These are phyloP conservation scores for Irpex rosettiformis DNA, from an alignment of 1,284 basidiomycete species.

Conservation along the genomic window DNA sequence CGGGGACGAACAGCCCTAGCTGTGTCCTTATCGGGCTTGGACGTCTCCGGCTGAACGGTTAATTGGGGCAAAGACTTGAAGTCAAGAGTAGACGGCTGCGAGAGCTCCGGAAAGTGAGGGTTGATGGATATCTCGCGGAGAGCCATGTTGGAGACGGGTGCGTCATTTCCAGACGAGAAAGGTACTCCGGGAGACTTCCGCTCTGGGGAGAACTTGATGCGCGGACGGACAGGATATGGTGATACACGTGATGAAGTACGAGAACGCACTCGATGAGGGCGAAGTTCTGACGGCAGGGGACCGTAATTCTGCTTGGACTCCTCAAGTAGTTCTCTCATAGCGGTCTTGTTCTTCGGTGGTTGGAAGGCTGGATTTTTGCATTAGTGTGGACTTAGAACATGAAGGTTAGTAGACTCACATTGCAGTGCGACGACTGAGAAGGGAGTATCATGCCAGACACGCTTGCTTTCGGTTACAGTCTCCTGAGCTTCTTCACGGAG, in stretches of 20 bases:
- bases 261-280: constrained; percentile 54
- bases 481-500: constrained; percentile 66
- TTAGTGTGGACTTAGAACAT: background rate
- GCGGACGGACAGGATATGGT: constrained; percentile 61
- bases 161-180: constrained; percentile 18
- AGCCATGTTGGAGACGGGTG: constrained; percentile 18
- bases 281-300: constrained; percentile 66
- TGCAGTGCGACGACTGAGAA: constrained; percentile 70
- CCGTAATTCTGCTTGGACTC: constrained; percentile 69
- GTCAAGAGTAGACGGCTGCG: constrained; percentile 35
- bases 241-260: constrained; percentile 67
- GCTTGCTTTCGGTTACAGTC: constrained; percentile 64
- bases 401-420: constrained; percentile 43
- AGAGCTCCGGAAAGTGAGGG: constrained; percentile 30
- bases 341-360: constrained; percentile 58
- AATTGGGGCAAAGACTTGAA: constrained; percentile 43
- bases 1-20: constrained; percentile 45
- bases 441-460: constrained; percentile 65
- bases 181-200: constrained; percentile 25
- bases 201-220: constrained; percentile 41
- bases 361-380: constrained; percentile 52
- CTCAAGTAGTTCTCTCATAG: constrained; percentile 69
- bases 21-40: constrained; percentile 4
- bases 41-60: constrained; percentile 22
- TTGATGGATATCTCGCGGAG: constrained; percentile 35